Conservation (phyloP, 495 filamentous ascomycete species). For the Aspergillus biplanus region DNA sequence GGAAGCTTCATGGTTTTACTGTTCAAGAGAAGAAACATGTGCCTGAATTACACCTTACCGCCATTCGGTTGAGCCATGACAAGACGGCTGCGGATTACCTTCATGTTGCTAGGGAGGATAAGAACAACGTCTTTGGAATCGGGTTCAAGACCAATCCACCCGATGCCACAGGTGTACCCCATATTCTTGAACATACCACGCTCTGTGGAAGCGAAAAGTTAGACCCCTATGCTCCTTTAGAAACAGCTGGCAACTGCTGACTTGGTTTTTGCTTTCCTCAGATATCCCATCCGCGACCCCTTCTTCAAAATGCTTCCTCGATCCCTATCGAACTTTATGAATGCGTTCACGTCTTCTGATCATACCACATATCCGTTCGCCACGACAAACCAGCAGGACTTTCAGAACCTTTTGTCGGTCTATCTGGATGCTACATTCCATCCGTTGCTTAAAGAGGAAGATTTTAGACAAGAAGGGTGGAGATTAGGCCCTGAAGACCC, state of each 20-base stretch:
- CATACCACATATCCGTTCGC: slow-evolving; percentile 99
- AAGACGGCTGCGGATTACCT: slow-evolving; percentile 95
- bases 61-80: slow-evolving; percentile 85
- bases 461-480: slow-evolving; percentile 97
- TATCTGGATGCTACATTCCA: slow-evolving; percentile 94
- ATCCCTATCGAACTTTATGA: slow-evolving; percentile 98
- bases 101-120: slow-evolving; percentile 90
- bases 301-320: slow-evolving; percentile 99
- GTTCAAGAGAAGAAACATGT: slow-evolving; percentile 85
- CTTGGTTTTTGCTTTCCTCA: slow-evolving; percentile 38
- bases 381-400: slow-evolving; percentile 95
- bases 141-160: slow-evolving; percentile 99
- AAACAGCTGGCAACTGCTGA: neutral
- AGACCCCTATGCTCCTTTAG: slow-evolving; percentile 17
- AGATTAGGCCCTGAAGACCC: slow-evolving; percentile 91
- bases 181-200: slow-evolving; percentile 97
- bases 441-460: slow-evolving; percentile 83
- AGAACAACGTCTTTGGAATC: slow-evolving; percentile 99
- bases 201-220: slow-evolving; percentile 97
- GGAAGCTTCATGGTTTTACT: slow-evolving; percentile 91
- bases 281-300: slow-evolving; percentile 93
- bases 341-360: slow-evolving; percentile 93
- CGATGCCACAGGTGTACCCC: slow-evolving; percentile 93
- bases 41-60: slow-evolving; percentile 90
- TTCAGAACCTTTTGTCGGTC: slow-evolving; percentile 92